A percentile compares a stretch with the other conserved stretches of the same genome.
phyloP scores from a whole-genome alignment of 371 early-diverging fungal genomes.

The Mortierella sp. region DNA sequence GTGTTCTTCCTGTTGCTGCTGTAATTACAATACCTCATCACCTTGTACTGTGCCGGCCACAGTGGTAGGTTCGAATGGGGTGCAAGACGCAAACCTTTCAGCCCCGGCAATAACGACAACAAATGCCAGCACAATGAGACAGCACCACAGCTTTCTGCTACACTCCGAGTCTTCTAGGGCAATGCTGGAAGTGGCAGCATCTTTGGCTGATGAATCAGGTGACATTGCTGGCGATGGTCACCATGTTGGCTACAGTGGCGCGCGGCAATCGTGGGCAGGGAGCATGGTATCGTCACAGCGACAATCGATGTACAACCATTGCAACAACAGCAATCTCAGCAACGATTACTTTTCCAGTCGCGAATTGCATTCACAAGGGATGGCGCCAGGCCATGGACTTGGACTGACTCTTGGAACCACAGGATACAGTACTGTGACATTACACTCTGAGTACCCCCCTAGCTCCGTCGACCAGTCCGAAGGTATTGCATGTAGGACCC shows the following conservation, averaged over 20 bases:
- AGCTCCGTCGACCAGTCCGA: conserved; percentile 29
- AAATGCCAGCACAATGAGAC: no score
- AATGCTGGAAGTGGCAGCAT: neutral
- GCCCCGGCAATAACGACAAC: no score
- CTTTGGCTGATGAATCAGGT: no score
- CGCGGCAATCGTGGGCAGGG: neutral
- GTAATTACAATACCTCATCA: no score
- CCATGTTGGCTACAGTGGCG: no score
- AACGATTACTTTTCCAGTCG: conserved; percentile 20
- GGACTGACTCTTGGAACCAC: neutral
- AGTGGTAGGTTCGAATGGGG: no score
- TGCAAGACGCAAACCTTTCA: no score
- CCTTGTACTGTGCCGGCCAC: no score
- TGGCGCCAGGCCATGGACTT: conserved; percentile 11
- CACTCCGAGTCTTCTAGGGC: neutral
- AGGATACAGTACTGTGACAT: conserved; percentile 15
- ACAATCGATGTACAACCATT: conserved; percentile 17
- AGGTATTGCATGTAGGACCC: neutral
- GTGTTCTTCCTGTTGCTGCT: no score
- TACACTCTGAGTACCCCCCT: conserved; percentile 20
- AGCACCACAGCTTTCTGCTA: conserved; percentile 21
- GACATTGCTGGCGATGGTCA: no score
- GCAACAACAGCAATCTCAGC: conserved; percentile 13
- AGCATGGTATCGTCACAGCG: neutral
- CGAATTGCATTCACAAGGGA: conserved; percentile 5